phyloP scores from a whole-genome alignment of 164 flowering plant species.

The Sedum album region DNA sequence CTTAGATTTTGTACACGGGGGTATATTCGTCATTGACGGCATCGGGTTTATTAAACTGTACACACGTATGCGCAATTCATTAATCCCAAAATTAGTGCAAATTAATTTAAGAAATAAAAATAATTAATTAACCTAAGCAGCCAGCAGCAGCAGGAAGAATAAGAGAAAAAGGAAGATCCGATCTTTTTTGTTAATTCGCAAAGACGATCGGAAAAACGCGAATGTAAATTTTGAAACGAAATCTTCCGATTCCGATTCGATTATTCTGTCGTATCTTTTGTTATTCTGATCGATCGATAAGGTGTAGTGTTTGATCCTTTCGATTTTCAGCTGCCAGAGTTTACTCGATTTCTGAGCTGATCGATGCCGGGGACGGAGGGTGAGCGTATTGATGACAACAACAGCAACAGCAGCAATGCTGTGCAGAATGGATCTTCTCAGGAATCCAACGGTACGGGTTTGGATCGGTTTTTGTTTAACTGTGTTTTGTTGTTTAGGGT shows the following conservation, averaged over 20 bases:
- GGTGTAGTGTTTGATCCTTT: not conserved
- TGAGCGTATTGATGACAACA: not conserved
- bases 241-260: not conserved
- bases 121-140: not conserved
- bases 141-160: not conserved
- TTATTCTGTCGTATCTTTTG: no score
- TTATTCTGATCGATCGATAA: not conserved
- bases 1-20: no score
- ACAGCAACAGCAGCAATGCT: not conserved
- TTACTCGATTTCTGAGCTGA: not conserved
- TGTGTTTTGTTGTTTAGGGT: not conserved
- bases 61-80: not conserved
- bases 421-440: not conserved
- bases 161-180: not conserved
- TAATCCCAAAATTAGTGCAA: not conserved
- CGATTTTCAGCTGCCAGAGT: not conserved
- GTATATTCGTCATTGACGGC: not conserved
- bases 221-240: not conserved
- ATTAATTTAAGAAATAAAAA: not conserved
- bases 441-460: not conserved
- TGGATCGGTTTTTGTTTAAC: not conserved
- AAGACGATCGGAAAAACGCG: not conserved
- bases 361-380: not conserved
- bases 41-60: not conserved
- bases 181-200: not conserved